phyloP scores from a whole-genome alignment of 2,329 filamentous ascomycete genomes.

The Penicillium corylophilum region DNA sequence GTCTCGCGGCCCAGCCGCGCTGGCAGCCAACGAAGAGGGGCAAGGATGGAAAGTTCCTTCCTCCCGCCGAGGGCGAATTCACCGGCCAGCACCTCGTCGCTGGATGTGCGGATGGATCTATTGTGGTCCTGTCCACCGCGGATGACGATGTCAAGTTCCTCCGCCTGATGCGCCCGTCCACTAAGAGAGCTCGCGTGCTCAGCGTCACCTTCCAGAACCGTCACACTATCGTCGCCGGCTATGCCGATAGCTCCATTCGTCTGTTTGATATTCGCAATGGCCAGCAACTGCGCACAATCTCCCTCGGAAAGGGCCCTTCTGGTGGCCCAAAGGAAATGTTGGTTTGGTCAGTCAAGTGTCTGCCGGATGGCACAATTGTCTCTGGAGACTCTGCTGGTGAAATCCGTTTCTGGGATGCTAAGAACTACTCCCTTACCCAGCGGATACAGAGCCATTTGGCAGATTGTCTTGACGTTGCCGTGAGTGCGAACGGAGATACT shows the following conservation, averaged over 20 bases:
- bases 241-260: slow-evolving; percentile 93
- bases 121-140: slow-evolving; percentile 82
- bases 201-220: slow-evolving; percentile 88
- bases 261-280: slow-evolving; percentile 83
- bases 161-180: slow-evolving; percentile 71
- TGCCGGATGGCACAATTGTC: slow-evolving; percentile 84
- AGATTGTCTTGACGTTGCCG: slow-evolving; percentile 84
- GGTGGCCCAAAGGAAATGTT: slow-evolving; percentile 82
- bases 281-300: slow-evolving; percentile 75
- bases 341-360: slow-evolving; percentile 88
- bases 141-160: slow-evolving; percentile 81
- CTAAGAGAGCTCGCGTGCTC: slow-evolving; percentile 83
- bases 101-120: slow-evolving; percentile 86
- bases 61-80: slow-evolving; percentile 39
- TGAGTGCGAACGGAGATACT: slow-evolving; percentile 73
- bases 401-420: slow-evolving; percentile 89
- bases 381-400: slow-evolving; percentile 95
- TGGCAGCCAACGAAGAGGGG: slow-evolving; percentile 41
- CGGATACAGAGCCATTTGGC: slow-evolving; percentile 83
- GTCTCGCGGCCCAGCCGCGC: slow-evolving; percentile 80
- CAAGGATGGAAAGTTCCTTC: slow-evolving; percentile 36
- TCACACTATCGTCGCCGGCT: slow-evolving; percentile 80
- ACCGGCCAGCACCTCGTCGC: slow-evolving; percentile 69
- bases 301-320: slow-evolving; percentile 72
- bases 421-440: slow-evolving; percentile 84